Evolutionary conservation across 768 basidiomycete genomes (phyloP).

Genomic region (Pleurotus ostreatus): DNA sequence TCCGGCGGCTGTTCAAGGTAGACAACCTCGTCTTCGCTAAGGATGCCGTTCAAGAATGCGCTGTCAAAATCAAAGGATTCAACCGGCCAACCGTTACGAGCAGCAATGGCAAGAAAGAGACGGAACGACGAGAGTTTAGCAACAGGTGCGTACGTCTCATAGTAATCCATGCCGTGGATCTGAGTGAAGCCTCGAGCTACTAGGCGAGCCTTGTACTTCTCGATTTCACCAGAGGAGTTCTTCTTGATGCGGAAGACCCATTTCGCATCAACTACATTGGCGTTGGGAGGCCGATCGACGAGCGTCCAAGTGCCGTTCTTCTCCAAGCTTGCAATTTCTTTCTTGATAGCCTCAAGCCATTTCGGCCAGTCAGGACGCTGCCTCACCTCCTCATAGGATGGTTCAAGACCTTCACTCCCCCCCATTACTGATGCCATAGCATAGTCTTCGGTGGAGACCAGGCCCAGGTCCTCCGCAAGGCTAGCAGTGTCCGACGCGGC

Average conservation of each 20-base stretch:
- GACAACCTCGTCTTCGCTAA: background rate
- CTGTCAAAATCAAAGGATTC: slow-evolving; percentile 1
- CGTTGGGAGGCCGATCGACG: background rate
- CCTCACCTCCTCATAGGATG: slow-evolving; percentile 9
- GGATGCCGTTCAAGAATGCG: background rate
- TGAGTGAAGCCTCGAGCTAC: slow-evolving; percentile 7
- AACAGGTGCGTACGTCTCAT: slow-evolving; percentile 2
- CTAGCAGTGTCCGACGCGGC: slow-evolving; percentile 1
- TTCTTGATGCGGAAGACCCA: slow-evolving; percentile 5
- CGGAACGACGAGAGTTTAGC: background rate
- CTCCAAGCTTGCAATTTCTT: background rate
- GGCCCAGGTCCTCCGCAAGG: background rate
- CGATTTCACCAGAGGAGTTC: background rate
- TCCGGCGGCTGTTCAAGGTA: background rate
- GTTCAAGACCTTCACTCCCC: slow-evolving; percentile 6
- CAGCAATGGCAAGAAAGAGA: slow-evolving; percentile 1
- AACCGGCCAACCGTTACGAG: background rate
- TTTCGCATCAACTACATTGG: background rate
- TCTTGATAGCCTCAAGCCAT: slow-evolving; percentile 5
- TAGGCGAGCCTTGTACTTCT: slow-evolving; percentile 3
- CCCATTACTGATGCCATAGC: slow-evolving; percentile 5
- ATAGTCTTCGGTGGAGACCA: background rate
- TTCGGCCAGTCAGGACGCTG: slow-evolving; percentile 8
- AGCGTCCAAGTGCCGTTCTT: slow-evolving; percentile 4
- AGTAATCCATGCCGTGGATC: slow-evolving; percentile 3